These are phyloP conservation scores for Sparassis latifolia DNA, from an alignment of 1,284 basidiomycete species.

Conservation along the genomic window DNA sequence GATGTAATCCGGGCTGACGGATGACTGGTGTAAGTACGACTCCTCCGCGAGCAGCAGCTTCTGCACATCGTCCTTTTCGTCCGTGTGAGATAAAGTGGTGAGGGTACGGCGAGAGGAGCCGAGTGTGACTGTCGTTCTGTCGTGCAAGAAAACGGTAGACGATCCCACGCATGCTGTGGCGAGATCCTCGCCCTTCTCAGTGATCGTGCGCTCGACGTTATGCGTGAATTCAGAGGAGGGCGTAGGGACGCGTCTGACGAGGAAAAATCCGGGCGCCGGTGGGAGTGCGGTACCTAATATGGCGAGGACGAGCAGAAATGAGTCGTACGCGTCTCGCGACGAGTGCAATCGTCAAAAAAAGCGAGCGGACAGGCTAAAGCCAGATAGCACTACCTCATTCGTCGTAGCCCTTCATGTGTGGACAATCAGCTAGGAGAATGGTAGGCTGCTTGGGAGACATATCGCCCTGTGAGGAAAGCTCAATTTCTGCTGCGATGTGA, in stretches of 20 bases:
- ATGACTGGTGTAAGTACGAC: constrained; percentile 3
- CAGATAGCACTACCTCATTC: constrained; percentile 70
- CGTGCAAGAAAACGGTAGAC: constrained; percentile 19
- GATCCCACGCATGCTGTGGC: constrained; percentile 11
- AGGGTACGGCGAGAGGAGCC: constrained; percentile 17
- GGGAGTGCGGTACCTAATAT: constrained; percentile 59
- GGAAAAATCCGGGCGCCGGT: constrained; percentile 60
- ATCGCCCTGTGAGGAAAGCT: constrained; percentile 50
- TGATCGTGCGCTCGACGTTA: constrained; percentile 12
- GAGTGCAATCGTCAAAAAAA: constrained; percentile 68
- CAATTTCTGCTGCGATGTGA: neutral
- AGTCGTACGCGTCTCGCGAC: constrained; percentile 60
- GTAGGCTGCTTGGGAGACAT: constrained; percentile 13
- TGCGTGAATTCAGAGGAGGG: constrained; percentile 19
- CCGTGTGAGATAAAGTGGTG: constrained; percentile 10
- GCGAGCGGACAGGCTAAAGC: constrained; percentile 83
- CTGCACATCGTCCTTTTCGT: constrained; percentile 12
- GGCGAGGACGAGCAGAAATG: constrained; percentile 63
- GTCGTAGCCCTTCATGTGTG: constrained; percentile 55
- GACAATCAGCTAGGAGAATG: neutral
- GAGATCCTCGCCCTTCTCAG: constrained; percentile 14
- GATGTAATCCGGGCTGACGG: constrained; percentile 18
- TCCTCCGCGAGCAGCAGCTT: constrained; percentile 10
- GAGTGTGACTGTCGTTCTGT: constrained; percentile 21
- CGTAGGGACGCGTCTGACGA: constrained; percentile 55